Conservation (phyloP, 805 yeast species). For the Candida stauntonica region DNA sequence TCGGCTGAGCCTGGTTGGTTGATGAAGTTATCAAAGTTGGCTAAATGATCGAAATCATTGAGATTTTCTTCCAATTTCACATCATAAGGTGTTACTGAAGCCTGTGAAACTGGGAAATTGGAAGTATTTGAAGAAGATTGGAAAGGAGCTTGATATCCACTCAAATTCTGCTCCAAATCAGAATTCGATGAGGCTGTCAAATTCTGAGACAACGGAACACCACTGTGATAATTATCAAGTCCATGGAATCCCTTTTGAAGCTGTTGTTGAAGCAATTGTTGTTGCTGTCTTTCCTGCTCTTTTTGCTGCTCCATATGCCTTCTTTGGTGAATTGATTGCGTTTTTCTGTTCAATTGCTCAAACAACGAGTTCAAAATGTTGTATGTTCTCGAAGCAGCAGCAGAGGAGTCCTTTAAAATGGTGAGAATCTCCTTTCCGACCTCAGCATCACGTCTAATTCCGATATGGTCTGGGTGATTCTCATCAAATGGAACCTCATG, state of each 20-base stretch:
- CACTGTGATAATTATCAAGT: constrained; percentile 2
- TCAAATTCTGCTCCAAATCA: background rate
- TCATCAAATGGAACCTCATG: constrained; percentile 49
- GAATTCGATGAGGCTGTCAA: constrained; percentile 13
- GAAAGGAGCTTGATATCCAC: too few relatives aligned
- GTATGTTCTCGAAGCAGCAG: constrained; percentile 78
- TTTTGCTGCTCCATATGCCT: constrained; percentile 19
- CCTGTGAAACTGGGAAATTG: constrained; percentile 7
- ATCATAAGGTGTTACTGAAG: constrained; percentile 12
- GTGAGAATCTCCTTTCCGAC: constrained; percentile 73
- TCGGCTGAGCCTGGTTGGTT: constrained; percentile 17
- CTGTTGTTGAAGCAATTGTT: constrained; percentile 8
- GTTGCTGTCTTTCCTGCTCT: constrained; percentile 9
- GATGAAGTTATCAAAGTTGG: constrained; percentile 28
- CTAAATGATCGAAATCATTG: constrained; percentile 26
- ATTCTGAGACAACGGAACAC: constrained; percentile 27
- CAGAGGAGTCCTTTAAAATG: constrained; percentile 64
- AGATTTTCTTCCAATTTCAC: constrained; percentile 22
- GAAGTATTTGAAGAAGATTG: background rate
- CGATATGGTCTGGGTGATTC: constrained; percentile 47
- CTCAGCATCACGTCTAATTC: constrained; percentile 73
- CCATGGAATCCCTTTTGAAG: constrained; percentile 4
- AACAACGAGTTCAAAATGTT: constrained; percentile 74
- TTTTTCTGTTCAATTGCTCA: constrained; percentile 70
- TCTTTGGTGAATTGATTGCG: constrained; percentile 44